Percentiles rank a stretch among this genome's conserved stretches.
These are phyloP conservation scores for Colletotrichum scovillei DNA, from an alignment of 2,329 filamentous ascomycete genomes.

Conservation along the genomic window DNA sequence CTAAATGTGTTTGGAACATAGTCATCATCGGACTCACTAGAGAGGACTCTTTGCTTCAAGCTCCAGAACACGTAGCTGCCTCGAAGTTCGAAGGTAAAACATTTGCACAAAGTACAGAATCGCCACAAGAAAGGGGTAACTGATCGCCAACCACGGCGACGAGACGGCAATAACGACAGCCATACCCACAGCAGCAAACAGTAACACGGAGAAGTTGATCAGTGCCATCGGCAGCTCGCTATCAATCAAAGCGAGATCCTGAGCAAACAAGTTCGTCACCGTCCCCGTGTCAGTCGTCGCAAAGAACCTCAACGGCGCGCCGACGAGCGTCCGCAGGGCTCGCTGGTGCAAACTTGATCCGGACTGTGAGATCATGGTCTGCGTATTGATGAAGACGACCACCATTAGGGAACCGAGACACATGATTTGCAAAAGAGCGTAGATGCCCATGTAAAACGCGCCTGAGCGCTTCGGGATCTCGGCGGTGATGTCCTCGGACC, in stretches of 20 bases:
- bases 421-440: slow-evolving; percentile 38
- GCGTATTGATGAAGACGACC: slow-evolving; percentile 37
- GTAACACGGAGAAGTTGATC: slow-evolving; percentile 42
- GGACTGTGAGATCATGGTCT: slow-evolving; percentile 42
- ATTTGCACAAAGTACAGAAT: slow-evolving; percentile 63
- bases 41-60: slow-evolving; percentile 71
- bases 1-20: too few species aligned
- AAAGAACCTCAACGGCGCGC: slow-evolving; percentile 55
- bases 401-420: slow-evolving; percentile 38
- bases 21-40: slow-evolving; percentile 51
- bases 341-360: slow-evolving; percentile 47
- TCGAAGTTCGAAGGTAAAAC: slow-evolving; percentile 69
- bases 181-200: slow-evolving; percentile 51
- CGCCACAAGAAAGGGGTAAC: slow-evolving; percentile 60
- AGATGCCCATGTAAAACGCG: slow-evolving; percentile 47
- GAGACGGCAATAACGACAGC: slow-evolving; percentile 57
- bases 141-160: slow-evolving; percentile 58
- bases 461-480: slow-evolving; percentile 26
- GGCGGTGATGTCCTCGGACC: slow-evolving; percentile 46
- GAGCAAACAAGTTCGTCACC: slow-evolving; percentile 57
- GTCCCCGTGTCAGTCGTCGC: slow-evolving; percentile 53
- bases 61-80: slow-evolving; percentile 70
- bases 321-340: slow-evolving; percentile 47
- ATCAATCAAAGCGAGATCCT: slow-evolving; percentile 57
- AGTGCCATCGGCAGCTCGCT: slow-evolving; percentile 49